phyloP scores from a whole-genome alignment of 2,329 filamentous ascomycete species.

The Penicillium palitans region DNA sequence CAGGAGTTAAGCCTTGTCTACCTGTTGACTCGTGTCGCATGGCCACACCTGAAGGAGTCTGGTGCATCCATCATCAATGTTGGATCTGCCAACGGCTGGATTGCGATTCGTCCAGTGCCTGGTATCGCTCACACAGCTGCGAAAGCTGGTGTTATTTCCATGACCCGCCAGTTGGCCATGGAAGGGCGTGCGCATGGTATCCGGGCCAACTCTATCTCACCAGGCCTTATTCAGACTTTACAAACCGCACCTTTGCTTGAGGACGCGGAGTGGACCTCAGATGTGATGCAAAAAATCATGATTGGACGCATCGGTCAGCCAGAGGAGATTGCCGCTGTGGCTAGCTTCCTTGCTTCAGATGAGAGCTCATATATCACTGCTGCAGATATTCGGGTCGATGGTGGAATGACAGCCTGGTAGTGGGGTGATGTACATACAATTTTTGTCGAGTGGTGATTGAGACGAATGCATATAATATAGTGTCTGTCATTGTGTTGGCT shows the following conservation, averaged over 20 bases:
- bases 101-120: not conserved
- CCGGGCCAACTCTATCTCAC: constrained; percentile 5
- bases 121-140: constrained; percentile 1
- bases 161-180: constrained; percentile 8
- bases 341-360: constrained; percentile 8
- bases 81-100: constrained; percentile 2
- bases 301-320: not conserved
- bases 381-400: constrained; percentile 7
- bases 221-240: not conserved
- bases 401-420: constrained; percentile 8
- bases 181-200: constrained; percentile 4
- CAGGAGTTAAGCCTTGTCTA: constrained; percentile 4
- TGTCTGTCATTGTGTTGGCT: not conserved
- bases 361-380: constrained; percentile 6
- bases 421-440: not conserved
- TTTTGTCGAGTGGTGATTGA: not conserved
- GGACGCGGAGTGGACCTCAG: not conserved
- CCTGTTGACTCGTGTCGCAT: not conserved
- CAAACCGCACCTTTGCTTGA: not conserved
- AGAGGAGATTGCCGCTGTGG: constrained; percentile 1
- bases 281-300: not conserved
- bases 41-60: not conserved
- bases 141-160: constrained; percentile 9
- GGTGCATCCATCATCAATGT: constrained; percentile 6
- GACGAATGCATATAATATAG: not conserved